These are phyloP conservation scores for Albifimbria verrucaria DNA, from an alignment of 2,329 filamentous ascomycete species.

Conservation along the genomic window DNA sequence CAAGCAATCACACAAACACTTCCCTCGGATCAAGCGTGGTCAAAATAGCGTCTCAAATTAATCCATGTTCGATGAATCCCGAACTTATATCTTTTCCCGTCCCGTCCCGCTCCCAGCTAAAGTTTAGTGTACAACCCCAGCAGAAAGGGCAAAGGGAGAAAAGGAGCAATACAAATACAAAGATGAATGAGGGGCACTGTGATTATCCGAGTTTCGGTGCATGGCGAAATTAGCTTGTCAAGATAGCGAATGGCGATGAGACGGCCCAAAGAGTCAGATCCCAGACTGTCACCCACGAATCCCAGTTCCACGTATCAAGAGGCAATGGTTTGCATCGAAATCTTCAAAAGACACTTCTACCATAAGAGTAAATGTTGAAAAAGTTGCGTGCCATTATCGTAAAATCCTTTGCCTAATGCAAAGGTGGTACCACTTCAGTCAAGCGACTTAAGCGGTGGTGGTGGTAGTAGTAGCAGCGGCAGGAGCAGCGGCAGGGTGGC, in stretches of 20 bases:
- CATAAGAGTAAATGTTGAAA: conserved; percentile 36
- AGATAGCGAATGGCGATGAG: conserved; percentile 10
- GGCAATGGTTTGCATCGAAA: conserved; percentile 17
- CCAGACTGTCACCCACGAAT: neutral
- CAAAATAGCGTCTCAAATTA: conserved; percentile 21
- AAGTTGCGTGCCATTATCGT: conserved; percentile 34
- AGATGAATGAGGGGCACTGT: conserved; percentile 20
- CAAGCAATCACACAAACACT: too few relatives aligned
- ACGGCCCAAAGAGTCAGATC: neutral
- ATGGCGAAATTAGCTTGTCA: conserved; percentile 28
- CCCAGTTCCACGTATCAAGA: neutral
- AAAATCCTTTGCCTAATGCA: conserved; percentile 29
- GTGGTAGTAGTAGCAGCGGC: conserved; percentile 15
- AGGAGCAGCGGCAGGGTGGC: conserved; percentile 21
- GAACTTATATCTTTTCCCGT: conserved; percentile 29
- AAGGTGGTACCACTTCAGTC: conserved; percentile 19
- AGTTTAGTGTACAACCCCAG: conserved; percentile 34
- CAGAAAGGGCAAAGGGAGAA: conserved; percentile 28
- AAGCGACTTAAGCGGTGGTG: conserved; percentile 28
- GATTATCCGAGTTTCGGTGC: conserved; percentile 22
- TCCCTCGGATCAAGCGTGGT: conserved; percentile 10
- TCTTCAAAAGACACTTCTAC: conserved; percentile 29
- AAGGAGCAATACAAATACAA: conserved; percentile 29
- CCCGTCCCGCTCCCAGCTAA: conserved; percentile 25
- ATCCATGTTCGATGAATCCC: conserved; percentile 26